phyloP scores from a whole-genome alignment of 305 asterid species.

The Plantago lanceolata region DNA sequence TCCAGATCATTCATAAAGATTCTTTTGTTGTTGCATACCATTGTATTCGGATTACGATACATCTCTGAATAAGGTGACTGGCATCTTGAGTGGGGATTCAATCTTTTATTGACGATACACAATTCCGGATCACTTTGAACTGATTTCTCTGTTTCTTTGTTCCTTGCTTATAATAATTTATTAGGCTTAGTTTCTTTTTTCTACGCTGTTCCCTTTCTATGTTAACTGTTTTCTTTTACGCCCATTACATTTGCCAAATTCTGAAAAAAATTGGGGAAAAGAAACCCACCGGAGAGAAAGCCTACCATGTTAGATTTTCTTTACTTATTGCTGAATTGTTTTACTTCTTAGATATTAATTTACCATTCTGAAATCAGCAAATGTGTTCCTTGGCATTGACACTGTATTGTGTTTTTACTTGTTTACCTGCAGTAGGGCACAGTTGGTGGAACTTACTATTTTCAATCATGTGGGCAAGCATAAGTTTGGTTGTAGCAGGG shows the following conservation, averaged over 20 bases:
- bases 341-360: too few relatives aligned
- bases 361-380: too few relatives aligned
- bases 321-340: too few relatives aligned
- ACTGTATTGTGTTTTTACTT: constrained; percentile 9
- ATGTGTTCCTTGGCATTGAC: not conserved
- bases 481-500: constrained; percentile 73
- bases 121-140: too few relatives aligned
- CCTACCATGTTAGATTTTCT: too few relatives aligned
- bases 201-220: not conserved
- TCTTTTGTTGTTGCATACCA: constrained; percentile 4
- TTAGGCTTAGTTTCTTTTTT: not conserved
- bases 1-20: constrained; percentile 8
- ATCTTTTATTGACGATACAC: not conserved
- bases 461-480: constrained; percentile 82
- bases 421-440: constrained; percentile 47
- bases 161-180: not conserved
- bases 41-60: not conserved
- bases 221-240: not conserved
- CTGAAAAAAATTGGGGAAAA: not conserved
- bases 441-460: constrained; percentile 63
- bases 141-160: not conserved
- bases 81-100: not conserved
- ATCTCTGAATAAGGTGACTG: too few relatives aligned
- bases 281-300: too few relatives aligned
- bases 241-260: not conserved